Evolutionary conservation across 1,139 yeast species (phyloP).

Genomic region (Fermentozyma sake): DNA sequence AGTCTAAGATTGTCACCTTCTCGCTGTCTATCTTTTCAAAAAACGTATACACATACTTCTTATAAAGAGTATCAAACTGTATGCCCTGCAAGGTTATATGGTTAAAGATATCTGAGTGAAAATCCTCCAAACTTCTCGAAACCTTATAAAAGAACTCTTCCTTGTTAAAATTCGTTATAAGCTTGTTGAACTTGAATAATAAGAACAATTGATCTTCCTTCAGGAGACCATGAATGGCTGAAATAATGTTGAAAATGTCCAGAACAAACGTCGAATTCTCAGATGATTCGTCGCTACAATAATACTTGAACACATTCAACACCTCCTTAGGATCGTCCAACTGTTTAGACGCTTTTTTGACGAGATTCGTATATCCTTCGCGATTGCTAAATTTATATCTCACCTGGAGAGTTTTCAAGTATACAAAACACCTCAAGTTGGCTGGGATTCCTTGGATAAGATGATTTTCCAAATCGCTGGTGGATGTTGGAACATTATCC

Average conservation of each 20-base stretch:
- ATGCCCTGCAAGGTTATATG: slow-evolving; percentile 39
- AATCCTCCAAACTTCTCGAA: slow-evolving; percentile 35
- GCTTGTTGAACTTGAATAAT: slow-evolving; percentile 31
- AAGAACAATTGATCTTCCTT: slow-evolving; percentile 31
- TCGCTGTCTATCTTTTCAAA: slow-evolving; percentile 15
- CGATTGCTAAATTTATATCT: slow-evolving; percentile 27
- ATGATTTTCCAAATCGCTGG: slow-evolving; percentile 24
- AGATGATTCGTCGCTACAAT: slow-evolving; percentile 20
- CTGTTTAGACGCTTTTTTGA: slow-evolving; percentile 24
- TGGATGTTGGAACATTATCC: slow-evolving; percentile 17
- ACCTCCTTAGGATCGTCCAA: slow-evolving; percentile 22
- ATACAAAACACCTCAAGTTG: slow-evolving; percentile 25
- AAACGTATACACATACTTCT: slow-evolving; percentile 20
- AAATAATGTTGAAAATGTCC: slow-evolving; percentile 18
- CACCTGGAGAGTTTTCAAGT: slow-evolving; percentile 31
- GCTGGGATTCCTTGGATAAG: slow-evolving; percentile 32
- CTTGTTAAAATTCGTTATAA: slow-evolving; percentile 23
- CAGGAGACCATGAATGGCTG: slow-evolving; percentile 17
- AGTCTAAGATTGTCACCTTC: slow-evolving; percentile 25
- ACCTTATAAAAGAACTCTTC: slow-evolving; percentile 39
- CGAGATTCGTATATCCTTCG: slow-evolving; percentile 27
- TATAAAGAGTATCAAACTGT: slow-evolving; percentile 22
- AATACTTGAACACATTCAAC: slow-evolving; percentile 30
- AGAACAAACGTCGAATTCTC: slow-evolving; percentile 17
- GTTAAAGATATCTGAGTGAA: slow-evolving; percentile 20